Conservation (phyloP, 768 basidiomycete species). For the Rickenella mellea region DNA sequence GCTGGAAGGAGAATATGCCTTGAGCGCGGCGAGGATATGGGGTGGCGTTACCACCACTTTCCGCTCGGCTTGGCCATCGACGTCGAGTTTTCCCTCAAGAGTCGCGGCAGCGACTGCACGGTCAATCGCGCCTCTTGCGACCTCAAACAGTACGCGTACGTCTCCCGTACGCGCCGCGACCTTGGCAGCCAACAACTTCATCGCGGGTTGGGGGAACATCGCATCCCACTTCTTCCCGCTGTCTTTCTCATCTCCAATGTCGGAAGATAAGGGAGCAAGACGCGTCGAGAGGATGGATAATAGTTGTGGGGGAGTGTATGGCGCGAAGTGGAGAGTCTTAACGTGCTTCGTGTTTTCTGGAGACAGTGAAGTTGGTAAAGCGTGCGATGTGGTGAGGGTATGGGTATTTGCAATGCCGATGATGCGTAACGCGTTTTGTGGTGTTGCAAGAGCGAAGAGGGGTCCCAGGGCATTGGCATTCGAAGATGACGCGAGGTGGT, state of each 20-base stretch:
- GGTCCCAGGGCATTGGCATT: slow-evolving; percentile 47
- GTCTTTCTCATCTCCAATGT: slow-evolving; percentile 2
- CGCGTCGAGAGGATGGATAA: slow-evolving; percentile 59
- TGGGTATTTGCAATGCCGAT: slow-evolving; percentile 89
- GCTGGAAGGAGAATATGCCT: slow-evolving; percentile 42
- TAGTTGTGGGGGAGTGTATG: slow-evolving; percentile 67
- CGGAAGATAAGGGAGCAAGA: slow-evolving; percentile 40
- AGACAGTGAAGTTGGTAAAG: slow-evolving; percentile 25
- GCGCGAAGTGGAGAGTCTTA: slow-evolving; percentile 68
- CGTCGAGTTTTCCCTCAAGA: slow-evolving; percentile 13
- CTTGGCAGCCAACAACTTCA: slow-evolving; percentile 71
- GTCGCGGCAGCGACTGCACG: slow-evolving; percentile 37
- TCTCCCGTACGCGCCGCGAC: slow-evolving; percentile 78
- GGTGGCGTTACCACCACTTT: slow-evolving; percentile 62
- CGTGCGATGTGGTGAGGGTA: slow-evolving; percentile 49
- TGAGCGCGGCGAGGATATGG: slow-evolving; percentile 67
- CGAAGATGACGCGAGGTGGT: slow-evolving; percentile 52
- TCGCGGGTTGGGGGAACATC: slow-evolving; percentile 53
- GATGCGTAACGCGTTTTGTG: slow-evolving; percentile 46
- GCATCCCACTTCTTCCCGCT: slow-evolving; percentile 24
- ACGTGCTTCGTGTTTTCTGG: slow-evolving; percentile 29
- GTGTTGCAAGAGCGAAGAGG: slow-evolving; percentile 60
- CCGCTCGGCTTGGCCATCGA: too few relatives aligned
- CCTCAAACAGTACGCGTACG: slow-evolving; percentile 71
- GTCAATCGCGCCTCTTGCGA: slow-evolving; percentile 73